Base-by-base conservation (phyloP, 805 yeast genomes). In the Maudiozyma bulderi region DNA sequence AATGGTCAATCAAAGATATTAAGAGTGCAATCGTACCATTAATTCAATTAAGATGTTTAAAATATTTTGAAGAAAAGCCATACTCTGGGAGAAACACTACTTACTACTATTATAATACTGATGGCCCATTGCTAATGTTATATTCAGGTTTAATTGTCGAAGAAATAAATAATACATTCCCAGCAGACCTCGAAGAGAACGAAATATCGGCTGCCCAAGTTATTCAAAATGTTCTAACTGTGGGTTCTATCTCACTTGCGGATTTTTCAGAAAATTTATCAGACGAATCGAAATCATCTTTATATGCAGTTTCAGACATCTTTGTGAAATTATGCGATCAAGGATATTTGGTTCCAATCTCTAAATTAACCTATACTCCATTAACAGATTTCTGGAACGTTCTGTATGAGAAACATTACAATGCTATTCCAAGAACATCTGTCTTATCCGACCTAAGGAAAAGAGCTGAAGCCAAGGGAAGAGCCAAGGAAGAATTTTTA, bases 121-220 rank as follows among this genome's bases (percentile, higher is more conserved):
- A 72, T 35, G 95, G 95, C 6, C 66, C 81, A 15, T 72, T 80
- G 53, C 65, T 76, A 48, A 69, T 88, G 47, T 64, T 89, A 14
- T 86, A 89, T 65, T 72, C 89, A 7, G 97, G 95, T 41, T 86
- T 84, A 47, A 80, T 89, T 51, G 72, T 88, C 33, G 64, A 74
- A 45, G 72, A 72, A 51, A 72, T 84, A 44, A 73, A 76, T 49
- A 61, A 66, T n/a, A 51, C 55, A 6, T 76, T 59, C 33, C 52
- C 61, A 5, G 13, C 45, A n/a, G 15, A 37, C 14, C 7, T 9
- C 1, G 46, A 38, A 9, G 52, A 55, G 28, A 38, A 53, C 10
- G 49, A 52, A 10, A 40, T 49, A 4, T 44, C 53, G 6, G 61
- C 60, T 1, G 54, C 62, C 1, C 80, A 79, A 47, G 75, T 86